Evolutionary conservation across 768 basidiomycete species (phyloP).

Genomic region (Russula ochroleuca): DNA sequence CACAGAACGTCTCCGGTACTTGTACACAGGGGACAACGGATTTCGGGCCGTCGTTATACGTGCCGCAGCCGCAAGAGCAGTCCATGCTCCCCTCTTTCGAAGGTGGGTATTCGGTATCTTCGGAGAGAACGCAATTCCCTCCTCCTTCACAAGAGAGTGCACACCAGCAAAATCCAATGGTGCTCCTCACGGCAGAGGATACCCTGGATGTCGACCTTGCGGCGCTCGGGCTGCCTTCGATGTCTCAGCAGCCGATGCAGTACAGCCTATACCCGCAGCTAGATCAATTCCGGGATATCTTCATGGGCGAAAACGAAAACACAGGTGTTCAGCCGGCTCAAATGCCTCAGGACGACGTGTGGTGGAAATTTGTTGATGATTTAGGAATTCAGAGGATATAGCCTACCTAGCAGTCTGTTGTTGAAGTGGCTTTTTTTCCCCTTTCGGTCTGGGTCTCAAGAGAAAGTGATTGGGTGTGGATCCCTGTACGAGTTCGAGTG

Average conservation of each 20-base stretch:
- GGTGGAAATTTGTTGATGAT: slow-evolving; percentile 38
- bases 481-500: background rate
- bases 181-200: background rate
- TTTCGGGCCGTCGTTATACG: background rate
- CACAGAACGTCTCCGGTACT: slow-evolving; percentile 3
- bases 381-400: slow-evolving; percentile 30
- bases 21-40: background rate
- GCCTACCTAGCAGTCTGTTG: background rate
- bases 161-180: slow-evolving; percentile 1
- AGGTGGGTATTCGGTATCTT: background rate
- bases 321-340: slow-evolving; percentile 4
- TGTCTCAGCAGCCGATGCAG: slow-evolving; percentile 14
- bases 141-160: slow-evolving; percentile 2
- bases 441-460: background rate
- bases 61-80: slow-evolving; percentile 5
- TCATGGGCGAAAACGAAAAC: slow-evolving; percentile 27
- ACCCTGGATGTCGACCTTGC: slow-evolving; percentile 17
- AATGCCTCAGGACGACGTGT: slow-evolving; percentile 37
- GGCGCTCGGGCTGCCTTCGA: slow-evolving; percentile 1
- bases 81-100: slow-evolving; percentile 12
- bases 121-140: background rate
- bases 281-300: slow-evolving; percentile 19
- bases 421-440: background rate
- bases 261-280: slow-evolving; percentile 19
- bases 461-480: too few species aligned